Evolutionary conservation across 352 stramenopile species (phyloP), one percentile per base, ranked within the genome.

Genomic region (Pythium volutum): DNA sequence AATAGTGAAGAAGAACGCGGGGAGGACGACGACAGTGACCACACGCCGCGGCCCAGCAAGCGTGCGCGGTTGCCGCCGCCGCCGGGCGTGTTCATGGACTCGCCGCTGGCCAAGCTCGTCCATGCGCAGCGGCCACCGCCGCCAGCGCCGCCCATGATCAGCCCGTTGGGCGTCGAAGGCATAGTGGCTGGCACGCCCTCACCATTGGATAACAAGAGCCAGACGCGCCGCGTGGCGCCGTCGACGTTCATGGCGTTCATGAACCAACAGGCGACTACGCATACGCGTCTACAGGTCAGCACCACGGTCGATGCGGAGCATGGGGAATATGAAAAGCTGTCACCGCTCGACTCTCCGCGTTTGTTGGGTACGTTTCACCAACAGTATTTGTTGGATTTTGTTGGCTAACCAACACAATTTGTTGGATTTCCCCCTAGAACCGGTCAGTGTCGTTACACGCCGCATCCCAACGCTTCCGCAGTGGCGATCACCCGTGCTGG

Each of bases 31-130:
- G 14, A 43, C 9, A 5, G n/a, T 6, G 14, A 43, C 36, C 8
- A 43, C 14, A 23, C 36, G 15, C 36, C 36, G 36, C 36, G 36
- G 8, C 36, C 36, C 12, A 22, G 14, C 36, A 43, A 43, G 34
- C 52, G 38, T 11, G 52, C 46, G 48, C 47, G 36, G 6, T 33
- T 63, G 42, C 50, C 59, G 18, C 22, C 45, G 11, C 52, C 51
- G 36, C 60, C 60, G 2, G 53, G 52, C 42, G 59, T 66, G 41
- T 62, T 62, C 38, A 57, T 62, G 34, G 47, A 55, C 48, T 67
- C 60, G 26, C 52, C 60, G 23, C 46, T 61, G 23, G 60, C 60
- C 10, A 42, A 42, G 36, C 52, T 67, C 20, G 52, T 67, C 6
- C 45, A 47, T 33, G 46, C 52, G 18, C 53, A 51, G 52, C 52